These are phyloP conservation scores for Pugionium dolabratum DNA, from an alignment of 345 rosid species.

Conservation along the genomic window DNA sequence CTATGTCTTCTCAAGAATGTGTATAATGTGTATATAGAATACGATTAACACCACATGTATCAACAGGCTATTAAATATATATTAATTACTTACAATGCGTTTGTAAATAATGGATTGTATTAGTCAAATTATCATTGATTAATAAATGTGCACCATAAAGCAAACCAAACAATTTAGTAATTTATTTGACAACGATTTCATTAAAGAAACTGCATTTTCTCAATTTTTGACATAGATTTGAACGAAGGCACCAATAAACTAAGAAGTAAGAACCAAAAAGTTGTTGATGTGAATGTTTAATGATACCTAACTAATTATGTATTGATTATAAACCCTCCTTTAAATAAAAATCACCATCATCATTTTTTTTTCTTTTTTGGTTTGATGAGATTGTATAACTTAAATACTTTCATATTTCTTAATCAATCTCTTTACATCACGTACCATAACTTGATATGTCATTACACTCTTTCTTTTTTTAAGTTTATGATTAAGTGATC, in stretches of 20 bases:
- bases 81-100: no score
- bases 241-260: constrained; percentile 35
- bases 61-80: no score
- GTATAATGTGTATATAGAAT: no score
- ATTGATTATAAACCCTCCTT: background rate
- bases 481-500: constrained; percentile 23
- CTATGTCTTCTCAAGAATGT: no score
- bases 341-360: constrained; percentile 14
- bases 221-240: constrained; percentile 17
- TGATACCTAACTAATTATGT: constrained; percentile 22
- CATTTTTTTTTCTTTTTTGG: constrained; percentile 3
- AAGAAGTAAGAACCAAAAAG: constrained; percentile 38
- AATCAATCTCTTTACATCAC: background rate
- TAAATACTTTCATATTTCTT: background rate
- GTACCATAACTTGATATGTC: constrained; percentile 8
- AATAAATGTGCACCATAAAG: background rate
- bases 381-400: constrained; percentile 1
- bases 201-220: background rate
- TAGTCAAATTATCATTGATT: background rate
- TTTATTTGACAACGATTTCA: background rate
- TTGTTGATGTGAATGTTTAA: constrained; percentile 30
- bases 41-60: no score
- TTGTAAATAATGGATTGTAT: no score
- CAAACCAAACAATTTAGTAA: constrained; percentile 1
- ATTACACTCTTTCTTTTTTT: background rate